These are phyloP conservation scores for Phaffomyces opuntiae DNA, from an alignment of 805 yeast species.

Conservation along the genomic window DNA sequence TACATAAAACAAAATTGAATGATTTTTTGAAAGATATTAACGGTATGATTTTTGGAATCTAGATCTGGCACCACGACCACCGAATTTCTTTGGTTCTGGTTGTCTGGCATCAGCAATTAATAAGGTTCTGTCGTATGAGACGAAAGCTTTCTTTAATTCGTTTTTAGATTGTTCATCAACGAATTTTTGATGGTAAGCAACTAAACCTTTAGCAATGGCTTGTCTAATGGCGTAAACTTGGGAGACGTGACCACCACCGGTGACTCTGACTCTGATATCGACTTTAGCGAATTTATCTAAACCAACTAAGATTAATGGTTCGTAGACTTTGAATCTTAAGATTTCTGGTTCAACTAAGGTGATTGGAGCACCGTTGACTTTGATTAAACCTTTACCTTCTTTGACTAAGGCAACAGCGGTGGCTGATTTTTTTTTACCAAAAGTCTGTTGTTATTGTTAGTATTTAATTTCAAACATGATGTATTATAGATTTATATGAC, in stretches of 20 bases:
- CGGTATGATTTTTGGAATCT: slow-evolving; percentile 99
- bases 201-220: slow-evolving; percentile 99
- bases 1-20: slow-evolving; percentile 12
- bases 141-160: slow-evolving; percentile 97
- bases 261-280: slow-evolving; percentile 97
- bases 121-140: slow-evolving; percentile 98
- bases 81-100: slow-evolving; percentile 99
- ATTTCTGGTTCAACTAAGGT: slow-evolving; percentile 98
- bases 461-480: slow-evolving; percentile 3
- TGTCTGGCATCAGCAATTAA: slow-evolving; percentile 99
- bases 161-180: slow-evolving; percentile 99
- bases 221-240: slow-evolving; percentile 99
- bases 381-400: slow-evolving; percentile 99
- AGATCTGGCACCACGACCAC: slow-evolving; percentile 99
- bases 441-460: slow-evolving; percentile 56
- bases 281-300: slow-evolving; percentile 97
- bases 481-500: neutral
- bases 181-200: slow-evolving; percentile 98
- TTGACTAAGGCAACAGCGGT: slow-evolving; percentile 99
- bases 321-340: slow-evolving; percentile 99
- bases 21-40: slow-evolving; percentile 36
- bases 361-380: slow-evolving; percentile 99
- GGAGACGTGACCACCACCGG: slow-evolving; percentile 99
- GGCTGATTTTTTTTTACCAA: slow-evolving; percentile 99
- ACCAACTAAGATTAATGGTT: slow-evolving; percentile 97